phyloP scores from a whole-genome alignment of 2,329 filamentous ascomycete species.

The Diaporthe ampelina region DNA sequence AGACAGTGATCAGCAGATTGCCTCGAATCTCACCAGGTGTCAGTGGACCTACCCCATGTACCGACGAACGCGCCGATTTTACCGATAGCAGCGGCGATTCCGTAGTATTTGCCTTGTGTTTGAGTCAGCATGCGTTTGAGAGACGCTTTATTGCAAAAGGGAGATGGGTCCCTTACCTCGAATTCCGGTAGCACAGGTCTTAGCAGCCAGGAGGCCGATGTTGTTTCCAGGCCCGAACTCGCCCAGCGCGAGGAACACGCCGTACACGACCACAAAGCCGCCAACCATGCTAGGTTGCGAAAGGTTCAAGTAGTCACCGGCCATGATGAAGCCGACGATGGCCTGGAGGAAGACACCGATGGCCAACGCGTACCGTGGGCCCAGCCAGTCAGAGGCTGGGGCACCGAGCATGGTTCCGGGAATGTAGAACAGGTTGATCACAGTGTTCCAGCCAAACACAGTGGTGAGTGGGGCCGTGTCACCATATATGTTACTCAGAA shows the following conservation, averaged over 20 bases:
- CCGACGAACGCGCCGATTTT: constrained; percentile 90
- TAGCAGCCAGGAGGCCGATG: constrained; percentile 88
- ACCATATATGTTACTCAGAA: constrained; percentile 76
- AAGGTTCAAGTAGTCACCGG: constrained; percentile 81
- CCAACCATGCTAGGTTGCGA: constrained; percentile 76
- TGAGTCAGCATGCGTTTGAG: not conserved
- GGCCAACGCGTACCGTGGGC: constrained; percentile 81
- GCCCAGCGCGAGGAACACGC: constrained; percentile 81
- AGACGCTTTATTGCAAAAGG: too few species aligned
- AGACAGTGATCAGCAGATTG: not conserved
- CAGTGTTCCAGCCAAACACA: constrained; percentile 87
- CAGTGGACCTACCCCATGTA: constrained; percentile 66
- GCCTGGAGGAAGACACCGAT: constrained; percentile 80
- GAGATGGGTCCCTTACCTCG: constrained; percentile 64
- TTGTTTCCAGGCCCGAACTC: constrained; percentile 92
- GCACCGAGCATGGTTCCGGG: constrained; percentile 85
- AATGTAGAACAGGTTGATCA: constrained; percentile 91
- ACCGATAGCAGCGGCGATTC: constrained; percentile 79
- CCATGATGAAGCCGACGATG: constrained; percentile 89
- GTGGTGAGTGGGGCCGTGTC: constrained; percentile 73
- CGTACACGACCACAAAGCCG: constrained; percentile 84
- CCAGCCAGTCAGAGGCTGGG: constrained; percentile 82
- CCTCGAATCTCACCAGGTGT: not conserved
- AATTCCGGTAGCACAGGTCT: constrained; percentile 90
- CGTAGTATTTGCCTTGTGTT: constrained; percentile 69